These are phyloP conservation scores for Aspergillus sp. DNA, from an alignment of 2,329 filamentous ascomycete species.

Conservation along the genomic window DNA sequence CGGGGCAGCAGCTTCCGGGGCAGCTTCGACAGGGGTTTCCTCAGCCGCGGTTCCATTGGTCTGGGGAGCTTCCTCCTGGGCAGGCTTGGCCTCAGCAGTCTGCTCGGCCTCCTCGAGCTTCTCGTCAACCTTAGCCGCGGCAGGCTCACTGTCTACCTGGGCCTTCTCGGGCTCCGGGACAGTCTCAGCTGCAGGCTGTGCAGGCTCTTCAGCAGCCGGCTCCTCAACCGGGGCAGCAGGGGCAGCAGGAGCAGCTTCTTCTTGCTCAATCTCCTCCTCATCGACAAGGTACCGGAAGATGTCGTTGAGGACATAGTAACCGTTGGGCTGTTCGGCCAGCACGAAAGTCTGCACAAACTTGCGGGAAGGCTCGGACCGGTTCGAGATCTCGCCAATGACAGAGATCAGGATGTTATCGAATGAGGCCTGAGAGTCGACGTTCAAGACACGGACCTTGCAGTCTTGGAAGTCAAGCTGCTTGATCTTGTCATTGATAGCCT, in stretches of 20 bases:
- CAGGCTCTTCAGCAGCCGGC: constrained; percentile 47
- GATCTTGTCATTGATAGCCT: constrained; percentile 95
- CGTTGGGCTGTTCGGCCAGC: constrained; percentile 90
- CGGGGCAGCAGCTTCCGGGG: constrained; percentile 34
- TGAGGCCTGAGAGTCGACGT: constrained; percentile 94
- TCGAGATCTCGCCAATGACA: constrained; percentile 96
- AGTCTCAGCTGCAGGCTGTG: constrained; percentile 47
- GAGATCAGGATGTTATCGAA: constrained; percentile 94
- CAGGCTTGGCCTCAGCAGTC: constrained; percentile 46
- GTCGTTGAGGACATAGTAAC: constrained; percentile 98
- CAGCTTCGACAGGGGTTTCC: constrained; percentile 19
- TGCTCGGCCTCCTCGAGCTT: constrained; percentile 69
- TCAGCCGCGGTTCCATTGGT: constrained; percentile 37
- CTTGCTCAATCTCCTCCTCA: constrained; percentile 61
- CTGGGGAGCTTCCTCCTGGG: constrained; percentile 34
- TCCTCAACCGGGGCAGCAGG: constrained; percentile 48
- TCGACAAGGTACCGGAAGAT: constrained; percentile 94
- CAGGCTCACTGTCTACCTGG: constrained; percentile 43
- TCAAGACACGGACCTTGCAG: constrained; percentile 96
- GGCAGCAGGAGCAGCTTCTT: constrained; percentile 36
- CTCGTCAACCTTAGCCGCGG: constrained; percentile 65
- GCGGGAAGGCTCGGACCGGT: constrained; percentile 85
- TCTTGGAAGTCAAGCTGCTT: constrained; percentile 91
- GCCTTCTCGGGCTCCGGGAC: constrained; percentile 21
- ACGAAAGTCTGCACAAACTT: constrained; percentile 99